These are phyloP conservation scores for Colletotrichum incanum DNA, from an alignment of 2,329 filamentous ascomycete genomes.

Conservation along the genomic window DNA sequence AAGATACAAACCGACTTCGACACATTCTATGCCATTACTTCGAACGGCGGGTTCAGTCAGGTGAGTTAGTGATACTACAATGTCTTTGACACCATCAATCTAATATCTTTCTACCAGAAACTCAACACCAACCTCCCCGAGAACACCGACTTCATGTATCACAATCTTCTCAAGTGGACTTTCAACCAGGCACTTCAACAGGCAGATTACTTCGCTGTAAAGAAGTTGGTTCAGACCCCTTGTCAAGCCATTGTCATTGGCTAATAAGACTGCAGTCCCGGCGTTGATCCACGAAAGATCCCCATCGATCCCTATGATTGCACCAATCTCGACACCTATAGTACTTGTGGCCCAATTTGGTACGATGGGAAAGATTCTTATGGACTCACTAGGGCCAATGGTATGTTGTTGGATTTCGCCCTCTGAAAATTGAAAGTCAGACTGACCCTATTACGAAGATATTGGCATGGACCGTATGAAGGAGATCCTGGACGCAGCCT, in stretches of 20 bases:
- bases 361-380: constrained; percentile 32
- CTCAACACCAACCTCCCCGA: constrained; percentile 9
- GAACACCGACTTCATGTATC: constrained; percentile 32
- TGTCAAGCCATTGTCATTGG: no score
- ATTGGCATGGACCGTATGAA: constrained; percentile 31
- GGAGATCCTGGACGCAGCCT: constrained; percentile 2
- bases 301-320: constrained; percentile 26
- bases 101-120: not conserved
- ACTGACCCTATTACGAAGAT: not conserved
- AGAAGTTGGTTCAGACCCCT: constrained; percentile 11
- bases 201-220: constrained; percentile 22
- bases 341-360: constrained; percentile 31
- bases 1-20: constrained; percentile 27
- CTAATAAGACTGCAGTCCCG: not conserved
- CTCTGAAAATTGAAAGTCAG: no score
- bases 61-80: not conserved
- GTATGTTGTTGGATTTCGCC: not conserved
- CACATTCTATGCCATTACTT: constrained; percentile 3
- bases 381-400: constrained; percentile 21
- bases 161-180: constrained; percentile 18
- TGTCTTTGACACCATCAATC: not conserved
- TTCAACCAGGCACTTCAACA: constrained; percentile 16
- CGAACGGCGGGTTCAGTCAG: constrained; percentile 10
- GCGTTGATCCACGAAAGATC: constrained; percentile 20
- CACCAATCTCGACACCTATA: not conserved